Base-by-base conservation (phyloP, 2,329 filamentous ascomycete species). In the Diaporthe eres region DNA sequence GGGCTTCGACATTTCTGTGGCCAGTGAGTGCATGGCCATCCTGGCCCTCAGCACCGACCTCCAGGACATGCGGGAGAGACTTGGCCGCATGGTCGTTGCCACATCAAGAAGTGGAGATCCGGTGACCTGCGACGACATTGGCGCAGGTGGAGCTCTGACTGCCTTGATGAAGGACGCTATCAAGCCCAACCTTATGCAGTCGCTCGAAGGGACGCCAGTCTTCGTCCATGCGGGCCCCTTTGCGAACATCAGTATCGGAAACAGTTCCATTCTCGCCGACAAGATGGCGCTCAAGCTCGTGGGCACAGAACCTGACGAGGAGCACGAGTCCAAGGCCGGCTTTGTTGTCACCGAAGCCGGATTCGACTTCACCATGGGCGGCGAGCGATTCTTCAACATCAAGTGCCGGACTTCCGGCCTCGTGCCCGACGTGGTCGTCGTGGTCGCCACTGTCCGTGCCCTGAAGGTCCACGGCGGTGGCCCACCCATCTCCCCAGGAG, bases 351-450 rank as follows among this genome's bases (percentile, higher is more conserved):
- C 97, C 2, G 97, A 99, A 85, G 96, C 97, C 72, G 97, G 97
- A 13, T 99, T 99, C 85, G 97, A 99, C 86, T 99, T 99, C 87
- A 98, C 97, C 81, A 99, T 99, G 97, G 97, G 97, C 78, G 97
- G 97, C 78, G 97, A 99, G 90, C 94, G 97, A 71, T 99, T 99
- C 90, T 98, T 99, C 92, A 98, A 99, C 88, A 98, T 99, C 89
- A 99, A 99, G 90, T 98, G 97, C 87, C 94, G 97, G 77, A 94
- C 95, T 13, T 98, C 96, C 8, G 96, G 96, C 34, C 92, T 99
- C 61, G 92, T 95, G 3, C 97, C 97, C 2, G 97, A 99, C 82
- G 95, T 95, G 1, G 96, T 98, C 9, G 95, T 99, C 60, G 93
- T 99, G 76, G 97, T 99, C 51, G 96, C 97, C 34, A 99, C 97